Percentiles rank a stretch among this genome's conserved stretches.
These are phyloP conservation scores for Backusella parvicylindrica DNA, from an alignment of 192 early-diverging fungal species.

Conservation along the genomic window DNA sequence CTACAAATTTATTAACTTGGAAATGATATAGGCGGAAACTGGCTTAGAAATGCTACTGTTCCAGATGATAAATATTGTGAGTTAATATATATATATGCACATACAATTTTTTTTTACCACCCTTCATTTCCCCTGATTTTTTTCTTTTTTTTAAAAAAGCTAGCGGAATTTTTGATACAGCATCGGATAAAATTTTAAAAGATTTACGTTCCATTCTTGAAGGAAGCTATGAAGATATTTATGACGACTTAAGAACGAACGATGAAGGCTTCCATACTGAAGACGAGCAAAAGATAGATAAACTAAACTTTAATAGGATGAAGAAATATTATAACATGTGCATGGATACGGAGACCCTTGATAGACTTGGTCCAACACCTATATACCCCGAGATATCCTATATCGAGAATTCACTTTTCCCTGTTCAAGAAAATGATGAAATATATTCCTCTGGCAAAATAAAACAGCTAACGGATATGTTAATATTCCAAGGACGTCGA, in stretches of 20 bases:
- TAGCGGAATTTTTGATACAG: slow-evolving; percentile 19
- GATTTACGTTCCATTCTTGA: slow-evolving; percentile 46
- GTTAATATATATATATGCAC: neutral
- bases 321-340: slow-evolving; percentile 55
- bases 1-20: no score
- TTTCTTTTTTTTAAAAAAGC: neutral
- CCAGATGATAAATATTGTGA: slow-evolving; percentile 56
- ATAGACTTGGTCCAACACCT: slow-evolving; percentile 37
- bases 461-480: neutral
- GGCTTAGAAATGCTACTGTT: slow-evolving; percentile 47
- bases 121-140: neutral
- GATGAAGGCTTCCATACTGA: slow-evolving; percentile 18
- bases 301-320: slow-evolving; percentile 51
- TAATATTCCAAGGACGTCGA: neutral
- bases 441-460: neutral
- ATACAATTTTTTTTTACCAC: neutral
- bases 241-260: neutral
- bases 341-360: slow-evolving; percentile 41
- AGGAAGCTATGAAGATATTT: slow-evolving; percentile 31
- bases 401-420: slow-evolving; percentile 28
- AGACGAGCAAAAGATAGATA: slow-evolving; percentile 38
- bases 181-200: slow-evolving; percentile 27
- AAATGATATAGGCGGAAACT: slow-evolving; percentile 46
- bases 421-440: neutral
- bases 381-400: slow-evolving; percentile 32